These are phyloP conservation scores for Ganoderma leucocontextum DNA, from an alignment of 1,284 basidiomycete genomes.

Conservation along the genomic window DNA sequence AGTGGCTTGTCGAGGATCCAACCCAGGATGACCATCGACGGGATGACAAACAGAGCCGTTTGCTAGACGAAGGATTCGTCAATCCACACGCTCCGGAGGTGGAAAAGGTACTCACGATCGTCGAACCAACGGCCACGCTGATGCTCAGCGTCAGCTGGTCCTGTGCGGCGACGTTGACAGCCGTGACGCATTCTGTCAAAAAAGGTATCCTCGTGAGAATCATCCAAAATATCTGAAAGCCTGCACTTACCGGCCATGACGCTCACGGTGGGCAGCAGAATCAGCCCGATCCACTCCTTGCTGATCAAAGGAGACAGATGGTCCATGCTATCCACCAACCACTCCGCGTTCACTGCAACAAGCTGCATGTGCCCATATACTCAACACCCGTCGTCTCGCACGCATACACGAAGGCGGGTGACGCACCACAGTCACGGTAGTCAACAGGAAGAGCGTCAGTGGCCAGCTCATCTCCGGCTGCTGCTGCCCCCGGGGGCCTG, in stretches of 20 bases:
- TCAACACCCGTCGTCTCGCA: background rate
- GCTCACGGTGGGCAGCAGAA: conserved; percentile 87
- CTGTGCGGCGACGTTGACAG: conserved; percentile 85
- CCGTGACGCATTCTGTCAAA: conserved; percentile 71
- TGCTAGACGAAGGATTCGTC: conserved; percentile 60
- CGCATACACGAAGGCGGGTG: background rate
- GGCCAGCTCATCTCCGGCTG: conserved; percentile 62
- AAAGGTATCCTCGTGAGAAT: background rate
- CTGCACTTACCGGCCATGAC: conserved; percentile 70
- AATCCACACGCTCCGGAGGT: background rate
- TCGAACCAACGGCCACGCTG: conserved; percentile 89
- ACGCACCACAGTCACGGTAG: conserved; percentile 71
- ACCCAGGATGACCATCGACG: conserved; percentile 71
- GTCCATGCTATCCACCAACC: conserved; percentile 82
- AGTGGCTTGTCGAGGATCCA: conserved; percentile 79
- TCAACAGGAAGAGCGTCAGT: conserved; percentile 64
- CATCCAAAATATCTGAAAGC: conserved; percentile 9
- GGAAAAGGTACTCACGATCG: conserved; percentile 66
- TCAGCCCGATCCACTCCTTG: conserved; percentile 85
- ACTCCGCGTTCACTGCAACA: conserved; percentile 82
- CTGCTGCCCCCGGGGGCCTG: conserved; percentile 4
- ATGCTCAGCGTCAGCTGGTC: conserved; percentile 78
- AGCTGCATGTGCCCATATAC: conserved; percentile 45
- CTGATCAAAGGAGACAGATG: conserved; percentile 67
- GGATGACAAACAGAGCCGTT: conserved; percentile 90